phyloP scores from a whole-genome alignment of 176 grass and related monocot species.

The barley (Hordeum vulgare) region DNA sequence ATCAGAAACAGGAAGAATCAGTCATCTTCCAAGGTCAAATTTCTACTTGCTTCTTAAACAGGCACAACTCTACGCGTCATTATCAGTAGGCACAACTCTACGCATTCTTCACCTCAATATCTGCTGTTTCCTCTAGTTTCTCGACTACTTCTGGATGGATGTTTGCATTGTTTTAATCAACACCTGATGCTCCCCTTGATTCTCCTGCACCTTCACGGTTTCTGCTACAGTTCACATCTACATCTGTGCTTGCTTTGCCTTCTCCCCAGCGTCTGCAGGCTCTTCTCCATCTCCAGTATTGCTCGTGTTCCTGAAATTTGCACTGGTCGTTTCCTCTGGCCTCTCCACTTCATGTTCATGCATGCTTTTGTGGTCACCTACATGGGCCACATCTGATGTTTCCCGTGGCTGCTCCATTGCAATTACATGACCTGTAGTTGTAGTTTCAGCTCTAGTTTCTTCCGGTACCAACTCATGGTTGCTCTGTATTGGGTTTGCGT shows the following conservation, averaged over 20 bases:
- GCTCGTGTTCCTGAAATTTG: background rate
- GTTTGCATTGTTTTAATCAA: background rate
- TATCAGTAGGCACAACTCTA: background rate
- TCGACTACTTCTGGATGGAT: background rate
- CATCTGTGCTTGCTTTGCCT: background rate
- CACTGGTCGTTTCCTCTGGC: background rate
- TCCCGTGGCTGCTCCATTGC: background rate
- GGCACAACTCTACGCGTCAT: background rate
- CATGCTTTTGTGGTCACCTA: background rate
- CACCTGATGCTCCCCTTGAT: background rate
- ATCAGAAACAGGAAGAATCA: background rate
- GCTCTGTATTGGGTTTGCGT: background rate
- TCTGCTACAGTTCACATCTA: background rate
- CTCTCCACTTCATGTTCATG: background rate
- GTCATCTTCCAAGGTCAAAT: background rate
- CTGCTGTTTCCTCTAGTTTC: background rate
- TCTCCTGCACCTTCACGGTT: background rate
- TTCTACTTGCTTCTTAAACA: background rate
- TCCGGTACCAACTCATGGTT: background rate
- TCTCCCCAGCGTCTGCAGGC: background rate
- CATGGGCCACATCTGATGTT: background rate
- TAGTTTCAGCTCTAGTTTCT: background rate
- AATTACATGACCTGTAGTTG: background rate
- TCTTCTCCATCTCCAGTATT: background rate
- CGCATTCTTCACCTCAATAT: slow-evolving; percentile 2